Conservation (phyloP, 345 rosid genomes). For the Draba incana region DNA sequence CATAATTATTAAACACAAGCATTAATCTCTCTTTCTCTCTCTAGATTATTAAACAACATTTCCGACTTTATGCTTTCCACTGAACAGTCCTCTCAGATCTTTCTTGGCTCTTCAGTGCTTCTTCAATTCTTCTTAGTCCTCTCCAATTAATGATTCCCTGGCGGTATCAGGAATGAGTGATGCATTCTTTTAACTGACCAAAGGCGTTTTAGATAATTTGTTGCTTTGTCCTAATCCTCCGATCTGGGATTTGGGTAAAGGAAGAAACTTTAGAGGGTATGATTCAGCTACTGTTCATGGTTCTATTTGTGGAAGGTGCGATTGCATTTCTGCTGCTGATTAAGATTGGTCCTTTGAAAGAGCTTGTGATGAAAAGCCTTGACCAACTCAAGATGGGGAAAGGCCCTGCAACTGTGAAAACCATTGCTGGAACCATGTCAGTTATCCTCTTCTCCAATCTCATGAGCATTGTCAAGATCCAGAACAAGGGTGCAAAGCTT, state of each 20-base stretch:
- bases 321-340: conserved; percentile 72
- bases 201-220: conserved; percentile 25
- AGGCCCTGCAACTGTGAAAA: conserved; percentile 95
- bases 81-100: conserved; percentile 26
- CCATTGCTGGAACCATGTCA: conserved; percentile 88
- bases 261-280: conserved; percentile 44
- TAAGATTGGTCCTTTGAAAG: conserved; percentile 88
- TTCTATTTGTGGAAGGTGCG: conserved; percentile 74
- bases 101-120: conserved; percentile 12
- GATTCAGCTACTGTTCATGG: conserved; percentile 85
- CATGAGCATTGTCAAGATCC: conserved; percentile 91
- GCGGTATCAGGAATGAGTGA: conserved; percentile 26
- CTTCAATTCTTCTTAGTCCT: conserved; percentile 17
- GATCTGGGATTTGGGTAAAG: conserved; percentile 29
- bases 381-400: conserved; percentile 67
- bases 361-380: conserved; percentile 84
- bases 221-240: not conserved
- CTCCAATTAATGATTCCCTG: conserved; percentile 34
- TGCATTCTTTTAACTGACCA: not conserved
- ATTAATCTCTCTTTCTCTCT: conserved; percentile 29
- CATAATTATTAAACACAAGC: conserved; percentile 19
- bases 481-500: conserved; percentile 94
- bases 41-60: not conserved
- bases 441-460: conserved; percentile 79
- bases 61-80: conserved; percentile 16